Evolutionary conservation across 768 basidiomycete species (phyloP).

Genomic region (Tylopilus intermedius): DNA sequence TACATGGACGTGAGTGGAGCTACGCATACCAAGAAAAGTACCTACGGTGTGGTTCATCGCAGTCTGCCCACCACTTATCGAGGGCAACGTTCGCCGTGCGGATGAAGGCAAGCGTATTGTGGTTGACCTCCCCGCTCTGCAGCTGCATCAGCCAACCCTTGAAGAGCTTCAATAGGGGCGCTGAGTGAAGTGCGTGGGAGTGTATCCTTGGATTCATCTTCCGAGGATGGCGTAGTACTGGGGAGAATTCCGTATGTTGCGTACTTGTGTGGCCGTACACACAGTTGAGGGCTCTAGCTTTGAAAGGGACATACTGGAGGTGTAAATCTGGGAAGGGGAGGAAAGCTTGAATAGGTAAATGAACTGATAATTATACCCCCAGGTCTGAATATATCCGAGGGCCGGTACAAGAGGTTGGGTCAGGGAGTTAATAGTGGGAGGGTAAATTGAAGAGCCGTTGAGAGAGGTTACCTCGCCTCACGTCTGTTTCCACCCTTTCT

Average conservation of each 20-base stretch:
- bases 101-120: slow-evolving; percentile 80
- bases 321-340: slow-evolving; percentile 86
- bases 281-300: slow-evolving; percentile 16
- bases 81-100: slow-evolving; percentile 81
- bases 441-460: slow-evolving; percentile 32
- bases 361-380: slow-evolving; percentile 21
- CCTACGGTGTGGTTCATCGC: slow-evolving; percentile 77
- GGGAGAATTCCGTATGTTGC: slow-evolving; percentile 87
- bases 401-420: slow-evolving; percentile 70
- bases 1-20: slow-evolving; percentile 26
- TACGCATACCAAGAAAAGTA: not conserved
- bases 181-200: slow-evolving; percentile 78
- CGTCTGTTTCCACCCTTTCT: slow-evolving; percentile 91
- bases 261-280: slow-evolving; percentile 74
- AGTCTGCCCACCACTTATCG: slow-evolving; percentile 88
- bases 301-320: slow-evolving; percentile 60
- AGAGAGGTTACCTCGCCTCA: slow-evolving; percentile 69
- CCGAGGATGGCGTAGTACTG: slow-evolving; percentile 77
- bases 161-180: slow-evolving; percentile 91
- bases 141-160: slow-evolving; percentile 91
- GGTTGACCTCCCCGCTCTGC: slow-evolving; percentile 85
- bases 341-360: slow-evolving; percentile 49
- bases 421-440: slow-evolving; percentile 45
- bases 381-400: slow-evolving; percentile 35
- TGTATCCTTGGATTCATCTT: slow-evolving; percentile 89